Conservation (phyloP, 106 monocot genomes). For the Phalaenopsis equestris region DNA sequence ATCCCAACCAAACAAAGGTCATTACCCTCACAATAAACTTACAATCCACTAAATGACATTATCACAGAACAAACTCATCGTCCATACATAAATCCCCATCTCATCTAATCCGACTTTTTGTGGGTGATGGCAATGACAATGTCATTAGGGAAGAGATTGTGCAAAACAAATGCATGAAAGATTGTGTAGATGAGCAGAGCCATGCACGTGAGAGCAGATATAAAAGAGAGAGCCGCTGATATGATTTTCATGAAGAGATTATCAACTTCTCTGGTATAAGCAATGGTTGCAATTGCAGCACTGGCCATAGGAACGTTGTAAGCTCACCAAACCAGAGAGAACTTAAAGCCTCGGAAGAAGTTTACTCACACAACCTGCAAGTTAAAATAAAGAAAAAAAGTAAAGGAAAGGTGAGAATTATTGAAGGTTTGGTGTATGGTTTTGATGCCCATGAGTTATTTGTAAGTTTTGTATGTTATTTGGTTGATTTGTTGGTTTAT, state of each 20-base stretch:
- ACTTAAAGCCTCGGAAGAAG: conserved; percentile 18
- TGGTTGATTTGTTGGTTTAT: too few species aligned
- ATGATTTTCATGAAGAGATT: conserved; percentile 35
- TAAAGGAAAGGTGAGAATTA: too few species aligned
- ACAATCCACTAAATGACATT: too few species aligned
- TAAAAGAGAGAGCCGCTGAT: conserved; percentile 32
- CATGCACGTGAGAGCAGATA: conserved; percentile 46
- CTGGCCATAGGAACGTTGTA: conserved; percentile 75
- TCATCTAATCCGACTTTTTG: neutral
- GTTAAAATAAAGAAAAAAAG: neutral
- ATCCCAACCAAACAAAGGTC: too few species aligned
- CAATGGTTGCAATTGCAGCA: conserved; percentile 50
- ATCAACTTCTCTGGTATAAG: conserved; percentile 39
- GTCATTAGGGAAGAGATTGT: conserved; percentile 78
- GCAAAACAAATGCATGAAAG: conserved; percentile 54
- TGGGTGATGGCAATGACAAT: conserved; percentile 63
- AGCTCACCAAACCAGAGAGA: conserved; percentile 87
- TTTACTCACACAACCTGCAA: neutral
- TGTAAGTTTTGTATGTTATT: too few species aligned
- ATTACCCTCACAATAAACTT: too few species aligned
- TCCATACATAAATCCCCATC: too few species aligned
- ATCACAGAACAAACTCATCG: too few species aligned
- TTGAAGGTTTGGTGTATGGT: too few species aligned
- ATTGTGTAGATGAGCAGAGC: conserved; percentile 51
- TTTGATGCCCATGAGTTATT: too few species aligned